Base-by-base conservation (phyloP, 2,329 filamentous ascomycete species). In the Scedosporium dehoogii region DNA sequence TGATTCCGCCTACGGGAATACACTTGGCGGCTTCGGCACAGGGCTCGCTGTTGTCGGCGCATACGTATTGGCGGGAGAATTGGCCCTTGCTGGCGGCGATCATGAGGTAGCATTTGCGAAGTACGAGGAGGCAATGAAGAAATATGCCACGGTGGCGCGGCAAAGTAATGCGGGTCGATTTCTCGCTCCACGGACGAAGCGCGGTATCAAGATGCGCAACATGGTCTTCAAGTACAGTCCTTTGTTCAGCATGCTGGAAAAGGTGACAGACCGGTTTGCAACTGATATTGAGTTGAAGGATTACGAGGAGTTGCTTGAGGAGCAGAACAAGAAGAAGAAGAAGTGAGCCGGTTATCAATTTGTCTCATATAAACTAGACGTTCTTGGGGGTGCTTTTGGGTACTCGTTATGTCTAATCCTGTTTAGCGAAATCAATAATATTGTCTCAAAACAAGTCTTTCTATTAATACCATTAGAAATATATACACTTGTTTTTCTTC, bases 261-360 rank as follows among this genome's bases (percentile, higher is more conserved):
- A 55, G 51, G 2, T 55, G 18, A 55, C 51, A 2, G 51, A 27
- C 29, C 21, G 21, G 51, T 55, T 55, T 25, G 51, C 51, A 6
- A 55, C 51, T 6, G 51, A 55, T 25, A 55, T 55, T 23, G 51
- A 55, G 21, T 23, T 55, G 12, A 25, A 55, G 51, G 51, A 55
- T 27, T 55, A 55, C 51, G 44, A 18, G 16, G 29, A n/a, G 7
- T 56, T 64, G 46, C 64, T 59, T 21, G 62, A 46, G 44, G 61
- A 62, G 29, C 61, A 44, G 14, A 58, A 51, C 5, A 62, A 57
- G 25, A 27, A 58, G 9, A 58, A 51, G 9, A 62, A 57, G 25
- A 27, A 58, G 9, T 33, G 46, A 21, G 38, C 51, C 6, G 56
- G 27, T 14, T 29, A 42, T 4, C 16, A 27, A 12, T 23, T 21